Conservation (phyloP, 495 filamentous ascomycete genomes). For the Penicillium tannophilum region DNA sequence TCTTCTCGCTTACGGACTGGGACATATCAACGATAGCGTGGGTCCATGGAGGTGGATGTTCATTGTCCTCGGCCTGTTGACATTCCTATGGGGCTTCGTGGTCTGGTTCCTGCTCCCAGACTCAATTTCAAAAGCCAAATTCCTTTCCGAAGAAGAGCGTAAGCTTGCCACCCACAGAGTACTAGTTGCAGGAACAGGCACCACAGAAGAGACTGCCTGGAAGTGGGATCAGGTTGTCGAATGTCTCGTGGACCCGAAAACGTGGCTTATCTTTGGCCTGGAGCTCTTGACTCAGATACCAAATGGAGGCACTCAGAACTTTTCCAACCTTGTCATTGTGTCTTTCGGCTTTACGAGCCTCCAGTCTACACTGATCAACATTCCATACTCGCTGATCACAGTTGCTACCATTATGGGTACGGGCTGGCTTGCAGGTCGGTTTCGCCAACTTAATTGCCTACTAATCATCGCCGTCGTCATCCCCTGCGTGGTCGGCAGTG, state of each 20-base stretch:
- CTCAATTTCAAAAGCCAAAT: conserved; percentile 60
- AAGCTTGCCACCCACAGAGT: conserved; percentile 53
- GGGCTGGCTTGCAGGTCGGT: conserved; percentile 42
- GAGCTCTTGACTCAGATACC: conserved; percentile 53
- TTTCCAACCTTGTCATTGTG: conserved; percentile 46
- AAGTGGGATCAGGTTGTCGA: conserved; percentile 55
- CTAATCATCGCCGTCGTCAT: conserved; percentile 33
- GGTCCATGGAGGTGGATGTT: conserved; percentile 57
- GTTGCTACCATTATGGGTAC: conserved; percentile 36
- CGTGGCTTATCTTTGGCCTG: conserved; percentile 62
- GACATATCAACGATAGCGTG: conserved; percentile 51
- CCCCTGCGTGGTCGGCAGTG: conserved; percentile 54
- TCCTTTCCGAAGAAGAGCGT: conserved; percentile 58
- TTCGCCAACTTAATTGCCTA: conserved; percentile 32
- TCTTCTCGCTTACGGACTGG: conserved; percentile 58
- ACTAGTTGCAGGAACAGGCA: conserved; percentile 41
- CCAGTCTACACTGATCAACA: conserved; percentile 45
- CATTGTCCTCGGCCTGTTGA: conserved; percentile 54
- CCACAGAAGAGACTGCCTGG: conserved; percentile 59
- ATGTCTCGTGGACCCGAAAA: conserved; percentile 57
- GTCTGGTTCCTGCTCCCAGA: conserved; percentile 59
- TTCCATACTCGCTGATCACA: conserved; percentile 46
- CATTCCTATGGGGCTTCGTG: conserved; percentile 57
- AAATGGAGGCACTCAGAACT: conserved; percentile 49
- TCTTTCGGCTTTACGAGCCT: conserved; percentile 47